Evolutionary conservation across 2,329 filamentous ascomycete genomes (phyloP), one percentile per base, ranked within the genome.

Genomic region (Fusarium annulatum): DNA sequence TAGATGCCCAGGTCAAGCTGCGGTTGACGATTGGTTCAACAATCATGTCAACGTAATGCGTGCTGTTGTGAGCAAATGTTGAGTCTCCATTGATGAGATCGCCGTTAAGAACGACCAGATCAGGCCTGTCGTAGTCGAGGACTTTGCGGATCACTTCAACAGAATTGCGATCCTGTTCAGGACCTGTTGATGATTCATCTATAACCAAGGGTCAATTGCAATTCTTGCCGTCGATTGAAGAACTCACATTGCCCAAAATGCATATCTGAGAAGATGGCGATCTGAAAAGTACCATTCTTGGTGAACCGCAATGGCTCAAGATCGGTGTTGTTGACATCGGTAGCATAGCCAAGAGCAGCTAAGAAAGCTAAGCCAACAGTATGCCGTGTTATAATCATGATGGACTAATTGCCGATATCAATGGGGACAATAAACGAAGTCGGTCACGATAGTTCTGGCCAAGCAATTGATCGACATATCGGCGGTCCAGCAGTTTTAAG

Each of bases 11-110:
- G 0, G 85, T 84, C 0, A 92, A 77, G 12, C 84, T 83, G 21
- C 87, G 85, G 7, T 86, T 72, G 1, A 92, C 82, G 1, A 94
- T 81, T 0, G 90, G 91, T 4, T 76, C 81, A 3, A 92, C 88
- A 15, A 92, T 86, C 73, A 86, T 80, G 72, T 93, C 89, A 7
- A 93, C 64, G 61, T 92, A 91, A 11, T 81, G 74, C 0, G 88
- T 90, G 61, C 78, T 79, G 75, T 92, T 92, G 8, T 86, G 81
- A 8, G 84, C 64, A 67, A 84, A 88, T 1, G 86, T 87, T 64
- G 90, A 89, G 66, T 94, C 91, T 43, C 92, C 91, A 0, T 91
- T 92, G 61, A 93, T 90, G 7, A 94, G 84, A 74, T 94, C 92
- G 19, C 92, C 92, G 61, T 93, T 94, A 34, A 94, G 80, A 1